phyloP scores from a whole-genome alignment of 306 rosid species.

The Cucurbita pepo region DNA sequence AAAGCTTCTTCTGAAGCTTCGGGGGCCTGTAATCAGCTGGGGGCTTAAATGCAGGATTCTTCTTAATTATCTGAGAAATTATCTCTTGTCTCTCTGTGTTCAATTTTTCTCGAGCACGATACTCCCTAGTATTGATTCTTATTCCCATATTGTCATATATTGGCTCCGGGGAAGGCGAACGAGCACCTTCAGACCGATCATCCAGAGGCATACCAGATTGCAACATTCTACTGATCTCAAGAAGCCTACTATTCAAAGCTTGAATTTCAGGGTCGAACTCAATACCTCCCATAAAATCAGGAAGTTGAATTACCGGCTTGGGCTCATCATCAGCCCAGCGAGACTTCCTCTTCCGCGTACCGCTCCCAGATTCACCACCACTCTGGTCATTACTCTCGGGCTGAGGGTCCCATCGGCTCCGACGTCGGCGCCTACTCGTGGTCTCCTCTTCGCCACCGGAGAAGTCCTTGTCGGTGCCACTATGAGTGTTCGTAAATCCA shows the following conservation, averaged over 20 bases:
- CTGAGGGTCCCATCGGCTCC: slow-evolving; percentile 97
- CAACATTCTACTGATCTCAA: slow-evolving; percentile 86
- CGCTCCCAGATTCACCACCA: slow-evolving; percentile 41
- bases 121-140: slow-evolving; percentile 84
- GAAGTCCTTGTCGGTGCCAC: slow-evolving; percentile 64
- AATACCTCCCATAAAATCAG: slow-evolving; percentile 93
- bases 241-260: slow-evolving; percentile 78
- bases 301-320: slow-evolving; percentile 78
- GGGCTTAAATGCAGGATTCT: slow-evolving; percentile 89
- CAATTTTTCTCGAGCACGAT: slow-evolving; percentile 83
- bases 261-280: slow-evolving; percentile 95
- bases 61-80: slow-evolving; percentile 78
- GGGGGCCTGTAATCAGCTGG: slow-evolving; percentile 97
- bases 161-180: slow-evolving; percentile 97
- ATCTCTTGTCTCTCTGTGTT: slow-evolving; percentile 88
- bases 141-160: slow-evolving; percentile 86
- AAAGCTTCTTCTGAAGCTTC: slow-evolving; percentile 96
- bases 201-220: slow-evolving; percentile 86
- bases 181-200: slow-evolving; percentile 89
- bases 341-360: slow-evolving; percentile 65
- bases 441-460: slow-evolving; percentile 98
- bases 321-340: slow-evolving; percentile 97
- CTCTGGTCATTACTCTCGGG: slow-evolving; percentile 63
- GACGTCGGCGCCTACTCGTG: slow-evolving; percentile 58
- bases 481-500: slow-evolving; percentile 51